Evolutionary conservation across 768 basidiomycete species (phyloP).

Genomic region (Phlegmacium glaucopus): DNA sequence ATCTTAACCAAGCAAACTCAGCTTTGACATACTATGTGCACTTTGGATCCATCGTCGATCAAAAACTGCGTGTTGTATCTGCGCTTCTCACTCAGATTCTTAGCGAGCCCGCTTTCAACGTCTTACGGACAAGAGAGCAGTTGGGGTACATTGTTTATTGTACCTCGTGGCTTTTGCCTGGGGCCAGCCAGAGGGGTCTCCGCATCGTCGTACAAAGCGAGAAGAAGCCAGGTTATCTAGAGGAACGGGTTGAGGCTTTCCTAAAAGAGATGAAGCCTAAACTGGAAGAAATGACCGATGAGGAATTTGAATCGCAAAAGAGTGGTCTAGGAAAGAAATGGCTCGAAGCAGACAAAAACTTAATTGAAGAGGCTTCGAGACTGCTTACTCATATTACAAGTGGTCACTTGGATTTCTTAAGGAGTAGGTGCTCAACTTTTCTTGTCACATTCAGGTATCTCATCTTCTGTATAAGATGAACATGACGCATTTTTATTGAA

Average conservation of each 20-base stretch:
- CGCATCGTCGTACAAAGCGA: conserved; percentile 90
- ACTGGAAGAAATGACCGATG: conserved; percentile 65
- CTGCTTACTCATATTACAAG: conserved; percentile 71
- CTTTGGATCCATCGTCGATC: conserved; percentile 66
- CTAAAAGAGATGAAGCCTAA: conserved; percentile 66
- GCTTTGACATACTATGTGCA: conserved; percentile 84
- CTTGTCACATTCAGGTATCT: neutral
- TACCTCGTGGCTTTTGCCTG: conserved; percentile 50
- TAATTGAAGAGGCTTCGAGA: conserved; percentile 71
- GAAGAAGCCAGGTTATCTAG: conserved; percentile 73
- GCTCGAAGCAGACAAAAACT: conserved; percentile 85
- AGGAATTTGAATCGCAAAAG: conserved; percentile 79
- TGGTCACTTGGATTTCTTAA: conserved; percentile 83
- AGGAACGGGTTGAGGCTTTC: conserved; percentile 87
- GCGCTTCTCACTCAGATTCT: conserved; percentile 80
- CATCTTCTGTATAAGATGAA: conserved; percentile 45
- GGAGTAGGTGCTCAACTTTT: conserved; percentile 50
- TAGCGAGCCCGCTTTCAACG: conserved; percentile 88
- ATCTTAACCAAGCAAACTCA: conserved; percentile 85
- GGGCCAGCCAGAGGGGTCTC: conserved; percentile 71
- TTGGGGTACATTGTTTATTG: conserved; percentile 88
- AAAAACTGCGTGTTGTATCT: conserved; percentile 59
- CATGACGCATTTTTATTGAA: conserved; percentile 68
- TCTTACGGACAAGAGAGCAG: conserved; percentile 91
- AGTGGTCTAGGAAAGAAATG: conserved; percentile 73